Evolutionary conservation across 495 filamentous ascomycete species (phyloP).

Genomic region (Xylaria curta): DNA sequence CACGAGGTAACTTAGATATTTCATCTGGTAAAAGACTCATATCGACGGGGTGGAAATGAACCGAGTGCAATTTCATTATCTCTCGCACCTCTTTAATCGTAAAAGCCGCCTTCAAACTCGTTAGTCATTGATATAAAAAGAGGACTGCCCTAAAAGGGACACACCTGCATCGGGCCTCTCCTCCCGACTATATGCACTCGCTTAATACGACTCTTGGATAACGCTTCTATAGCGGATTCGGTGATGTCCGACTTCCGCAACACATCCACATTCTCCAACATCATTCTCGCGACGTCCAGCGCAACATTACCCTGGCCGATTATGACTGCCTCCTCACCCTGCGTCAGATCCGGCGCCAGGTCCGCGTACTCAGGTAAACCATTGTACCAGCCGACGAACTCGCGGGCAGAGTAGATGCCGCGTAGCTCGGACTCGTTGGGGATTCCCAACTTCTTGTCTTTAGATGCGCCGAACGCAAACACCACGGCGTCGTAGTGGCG

Average conservation of each 20-base stretch:
- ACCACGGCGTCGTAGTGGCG: slow-evolving; percentile 91
- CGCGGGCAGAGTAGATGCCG: slow-evolving; percentile 86
- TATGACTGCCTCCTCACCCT: slow-evolving; percentile 83
- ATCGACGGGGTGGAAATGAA: slow-evolving; percentile 75
- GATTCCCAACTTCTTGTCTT: slow-evolving; percentile 79
- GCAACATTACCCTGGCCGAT: slow-evolving; percentile 97
- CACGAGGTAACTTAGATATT: slow-evolving; percentile 69
- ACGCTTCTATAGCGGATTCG: slow-evolving; percentile 75
- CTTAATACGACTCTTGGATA: slow-evolving; percentile 76
- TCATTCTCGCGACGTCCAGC: slow-evolving; percentile 87
- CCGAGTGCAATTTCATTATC: slow-evolving; percentile 74
- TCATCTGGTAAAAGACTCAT: slow-evolving; percentile 67
- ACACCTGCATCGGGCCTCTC: slow-evolving; percentile 83
- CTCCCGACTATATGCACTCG: slow-evolving; percentile 84
- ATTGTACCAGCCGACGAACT: slow-evolving; percentile 99
- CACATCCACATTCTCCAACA: slow-evolving; percentile 73
- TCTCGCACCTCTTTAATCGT: slow-evolving; percentile 94
- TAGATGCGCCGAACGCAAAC: slow-evolving; percentile 89
- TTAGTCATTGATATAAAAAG: background rate
- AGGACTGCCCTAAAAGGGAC: slow-evolving; percentile 11
- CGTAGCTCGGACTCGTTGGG: slow-evolving; percentile 74
- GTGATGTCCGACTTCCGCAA: slow-evolving; percentile 87
- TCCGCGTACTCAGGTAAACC: slow-evolving; percentile 83
- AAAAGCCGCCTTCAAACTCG: slow-evolving; percentile 71
- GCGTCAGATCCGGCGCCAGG: slow-evolving; percentile 76